phyloP scores from a whole-genome alignment of 2,329 filamentous ascomycete genomes.

The Didymella lethalis region DNA sequence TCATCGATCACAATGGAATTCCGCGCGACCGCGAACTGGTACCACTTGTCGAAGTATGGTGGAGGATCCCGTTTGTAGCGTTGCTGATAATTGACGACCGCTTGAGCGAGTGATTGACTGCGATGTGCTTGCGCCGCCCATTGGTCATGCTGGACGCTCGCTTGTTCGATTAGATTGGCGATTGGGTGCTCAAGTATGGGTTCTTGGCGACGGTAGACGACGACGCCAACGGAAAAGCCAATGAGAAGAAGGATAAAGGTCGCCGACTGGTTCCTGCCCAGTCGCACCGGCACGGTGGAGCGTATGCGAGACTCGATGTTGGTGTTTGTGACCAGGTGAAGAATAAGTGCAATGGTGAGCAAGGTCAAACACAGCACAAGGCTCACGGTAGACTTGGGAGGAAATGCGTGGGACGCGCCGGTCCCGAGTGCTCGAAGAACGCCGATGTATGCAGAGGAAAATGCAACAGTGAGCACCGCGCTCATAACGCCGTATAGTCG shows the following conservation, averaged over 20 bases:
- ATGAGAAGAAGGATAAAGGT: constrained; percentile 53
- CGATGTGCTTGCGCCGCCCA: constrained; percentile 59
- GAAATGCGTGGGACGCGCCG: constrained; percentile 45
- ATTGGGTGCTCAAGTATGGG: constrained; percentile 62
- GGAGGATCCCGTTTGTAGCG: constrained; percentile 65
- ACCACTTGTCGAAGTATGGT: constrained; percentile 68
- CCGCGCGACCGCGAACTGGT: constrained; percentile 61
- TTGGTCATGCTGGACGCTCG: constrained; percentile 56
- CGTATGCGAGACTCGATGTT: constrained; percentile 41
- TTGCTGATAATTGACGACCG: constrained; percentile 60
- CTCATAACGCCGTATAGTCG: constrained; percentile 47
- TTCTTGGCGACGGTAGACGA: constrained; percentile 52
- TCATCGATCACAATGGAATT: constrained; percentile 65
- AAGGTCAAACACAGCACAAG: constrained; percentile 41
- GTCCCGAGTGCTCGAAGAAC: constrained; percentile 43
- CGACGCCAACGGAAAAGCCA: constrained; percentile 41
- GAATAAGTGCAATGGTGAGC: constrained; percentile 43
- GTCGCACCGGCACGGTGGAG: constrained; percentile 40
- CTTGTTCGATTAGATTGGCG: constrained; percentile 62
- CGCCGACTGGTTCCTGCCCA: constrained; percentile 43
- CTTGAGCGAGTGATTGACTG: constrained; percentile 59
- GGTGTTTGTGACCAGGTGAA: constrained; percentile 42
- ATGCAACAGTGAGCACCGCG: constrained; percentile 43
- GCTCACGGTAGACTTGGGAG: constrained; percentile 44
- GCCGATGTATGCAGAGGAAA: constrained; percentile 47